Conservation (phyloP, 2,329 filamentous ascomycete genomes). For the Podosphaera leucotricha region DNA sequence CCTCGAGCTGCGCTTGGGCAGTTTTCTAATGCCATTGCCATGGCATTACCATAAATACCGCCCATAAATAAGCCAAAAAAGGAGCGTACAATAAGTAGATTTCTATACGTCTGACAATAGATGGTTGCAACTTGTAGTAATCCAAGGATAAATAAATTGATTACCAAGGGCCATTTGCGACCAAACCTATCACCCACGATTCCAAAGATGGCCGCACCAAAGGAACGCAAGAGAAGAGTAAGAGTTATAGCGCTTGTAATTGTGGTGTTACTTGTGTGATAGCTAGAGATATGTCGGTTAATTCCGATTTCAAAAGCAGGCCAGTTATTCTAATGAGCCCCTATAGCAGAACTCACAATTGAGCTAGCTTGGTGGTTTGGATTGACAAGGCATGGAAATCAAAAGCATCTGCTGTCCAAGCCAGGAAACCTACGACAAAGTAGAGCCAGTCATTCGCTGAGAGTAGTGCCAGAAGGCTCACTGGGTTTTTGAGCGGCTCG, state of each 20-base stretch:
- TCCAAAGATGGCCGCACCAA: constrained; percentile 56
- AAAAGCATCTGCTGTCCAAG: constrained; percentile 26
- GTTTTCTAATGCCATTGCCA: constrained; percentile 53
- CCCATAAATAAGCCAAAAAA: constrained; percentile 69
- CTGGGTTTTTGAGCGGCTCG: constrained; percentile 31
- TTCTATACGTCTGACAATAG: constrained; percentile 41
- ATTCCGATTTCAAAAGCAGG: constrained; percentile 31
- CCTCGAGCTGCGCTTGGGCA: constrained; percentile 30
- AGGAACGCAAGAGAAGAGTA: constrained; percentile 47
- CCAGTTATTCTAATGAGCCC: no score
- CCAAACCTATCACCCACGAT: constrained; percentile 58
- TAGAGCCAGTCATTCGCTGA: constrained; percentile 47
- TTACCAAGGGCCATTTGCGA: constrained; percentile 56
- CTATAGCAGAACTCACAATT: background rate
- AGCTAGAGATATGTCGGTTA: constrained; percentile 59
- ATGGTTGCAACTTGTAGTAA: constrained; percentile 50
- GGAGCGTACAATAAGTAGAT: constrained; percentile 49
- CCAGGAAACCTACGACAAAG: constrained; percentile 47
- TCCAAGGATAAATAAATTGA: constrained; percentile 53
- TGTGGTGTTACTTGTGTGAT: constrained; percentile 33
- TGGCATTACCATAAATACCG: constrained; percentile 55
- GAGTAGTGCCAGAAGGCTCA: constrained; percentile 42
- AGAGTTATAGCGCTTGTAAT: constrained; percentile 56
- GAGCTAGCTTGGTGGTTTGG: constrained; percentile 1
- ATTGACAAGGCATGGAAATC: constrained; percentile 1